These are phyloP conservation scores for Poa pratensis DNA, from an alignment of 176 grass and related monocot genomes.

Conservation along the genomic window DNA sequence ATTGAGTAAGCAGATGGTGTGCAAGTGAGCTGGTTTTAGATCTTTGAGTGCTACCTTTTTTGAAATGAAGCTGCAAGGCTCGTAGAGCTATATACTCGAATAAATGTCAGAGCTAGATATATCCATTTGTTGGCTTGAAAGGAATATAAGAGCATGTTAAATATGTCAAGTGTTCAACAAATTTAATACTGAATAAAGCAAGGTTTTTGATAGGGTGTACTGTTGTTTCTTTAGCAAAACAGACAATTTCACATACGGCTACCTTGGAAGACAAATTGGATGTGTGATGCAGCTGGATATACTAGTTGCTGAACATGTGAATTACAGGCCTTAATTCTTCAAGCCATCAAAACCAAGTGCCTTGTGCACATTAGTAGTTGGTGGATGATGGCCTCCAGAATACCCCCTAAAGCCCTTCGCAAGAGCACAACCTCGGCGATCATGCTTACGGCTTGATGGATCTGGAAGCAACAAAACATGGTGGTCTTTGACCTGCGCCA, in stretches of 20 bases:
- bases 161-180: neutral
- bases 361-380: no score
- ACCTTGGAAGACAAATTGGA: no score
- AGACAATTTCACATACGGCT: neutral
- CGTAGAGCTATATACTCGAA: neutral
- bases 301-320: no score
- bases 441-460: no score
- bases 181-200: neutral
- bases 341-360: no score
- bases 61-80: neutral
- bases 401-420: no score
- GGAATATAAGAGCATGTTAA: neutral
- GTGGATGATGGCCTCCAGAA: no score
- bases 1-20: neutral
- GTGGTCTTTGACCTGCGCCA: no score
- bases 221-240: neutral
- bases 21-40: neutral
- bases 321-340: no score
- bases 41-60: neutral
- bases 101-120: constrained; percentile 14
- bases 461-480: no score
- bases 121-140: neutral
- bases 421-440: no score
- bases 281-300: no score
- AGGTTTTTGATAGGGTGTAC: neutral